Evolutionary conservation across 768 basidiomycete genomes (phyloP).

Genomic region (Rhodotorula babjevae): DNA sequence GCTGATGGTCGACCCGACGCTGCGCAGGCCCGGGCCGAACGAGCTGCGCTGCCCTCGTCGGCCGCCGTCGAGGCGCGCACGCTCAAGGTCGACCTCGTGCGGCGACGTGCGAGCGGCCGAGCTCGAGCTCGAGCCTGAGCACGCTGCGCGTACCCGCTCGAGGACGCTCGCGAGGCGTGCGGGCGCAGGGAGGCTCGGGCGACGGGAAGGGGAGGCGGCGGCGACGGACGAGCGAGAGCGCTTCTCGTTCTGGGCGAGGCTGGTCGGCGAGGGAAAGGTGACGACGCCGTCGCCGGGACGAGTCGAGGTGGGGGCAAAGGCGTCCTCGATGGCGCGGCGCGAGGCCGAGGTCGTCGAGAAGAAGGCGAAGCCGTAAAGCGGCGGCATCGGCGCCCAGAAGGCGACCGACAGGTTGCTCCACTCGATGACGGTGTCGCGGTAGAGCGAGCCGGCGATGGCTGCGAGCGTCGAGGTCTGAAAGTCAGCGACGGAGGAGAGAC

Average conservation of each 20-base stretch:
- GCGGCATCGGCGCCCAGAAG: not conserved
- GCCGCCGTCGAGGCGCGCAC: no score
- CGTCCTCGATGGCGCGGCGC: constrained; percentile 5
- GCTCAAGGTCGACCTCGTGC: not conserved
- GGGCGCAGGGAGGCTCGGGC: not conserved
- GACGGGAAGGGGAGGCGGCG: not conserved
- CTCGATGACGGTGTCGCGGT: not conserved
- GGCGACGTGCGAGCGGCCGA: no score
- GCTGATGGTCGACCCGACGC: no score
- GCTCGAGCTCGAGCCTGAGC: not conserved
- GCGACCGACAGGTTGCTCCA: not conserved
- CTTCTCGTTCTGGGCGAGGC: no score
- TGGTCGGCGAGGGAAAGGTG: no score
- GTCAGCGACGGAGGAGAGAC: not conserved
- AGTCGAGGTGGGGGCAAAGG: not conserved
- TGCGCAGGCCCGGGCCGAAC: no score
- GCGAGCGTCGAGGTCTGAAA: no score
- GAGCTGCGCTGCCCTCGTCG: no score
- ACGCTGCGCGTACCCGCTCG: not conserved
- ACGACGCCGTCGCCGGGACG: not conserved
- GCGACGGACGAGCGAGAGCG: no score
- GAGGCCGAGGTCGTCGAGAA: constrained; percentile 18
- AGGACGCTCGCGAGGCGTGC: not conserved
- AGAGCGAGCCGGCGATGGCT: not conserved
- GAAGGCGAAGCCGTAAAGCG: constrained; percentile 15